Conservation (phyloP, 345 rosid species). For the Eucalyptus curtisii region DNA sequence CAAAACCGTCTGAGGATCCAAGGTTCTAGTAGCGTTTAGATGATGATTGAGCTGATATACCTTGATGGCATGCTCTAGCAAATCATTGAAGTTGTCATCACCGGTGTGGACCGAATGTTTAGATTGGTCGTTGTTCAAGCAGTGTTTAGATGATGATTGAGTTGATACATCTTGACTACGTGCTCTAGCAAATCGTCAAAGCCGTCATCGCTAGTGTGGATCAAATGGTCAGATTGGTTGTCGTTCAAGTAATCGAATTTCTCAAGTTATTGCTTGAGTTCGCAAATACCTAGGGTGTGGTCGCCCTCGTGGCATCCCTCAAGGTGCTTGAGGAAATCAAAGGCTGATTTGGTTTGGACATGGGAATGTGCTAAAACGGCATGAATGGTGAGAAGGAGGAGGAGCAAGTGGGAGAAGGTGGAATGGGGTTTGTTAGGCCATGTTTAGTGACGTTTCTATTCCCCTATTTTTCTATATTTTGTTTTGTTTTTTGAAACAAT, state of each 20-base stretch:
- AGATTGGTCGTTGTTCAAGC: too few species aligned
- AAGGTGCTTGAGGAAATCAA: constrained; percentile 9
- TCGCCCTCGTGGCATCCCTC: constrained; percentile 23
- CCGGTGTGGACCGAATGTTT: neutral
- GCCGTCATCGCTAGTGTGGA: too few species aligned
- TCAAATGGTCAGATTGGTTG: too few species aligned
- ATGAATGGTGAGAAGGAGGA: neutral
- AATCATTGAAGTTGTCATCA: constrained; percentile 11
- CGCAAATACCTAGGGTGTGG: constrained; percentile 4
- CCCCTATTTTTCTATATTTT: too few species aligned
- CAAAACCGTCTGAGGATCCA: constrained; percentile 3
- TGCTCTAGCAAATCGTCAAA: too few species aligned
- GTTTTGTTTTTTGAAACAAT: too few species aligned
- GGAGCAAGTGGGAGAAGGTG: neutral
- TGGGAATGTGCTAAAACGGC: neutral
- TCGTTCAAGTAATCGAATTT: constrained; percentile 17
- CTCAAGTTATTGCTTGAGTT: constrained; percentile 13
- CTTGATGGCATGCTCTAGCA: constrained; percentile 12
- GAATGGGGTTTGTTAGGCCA: neutral
- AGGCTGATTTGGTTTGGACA: neutral
- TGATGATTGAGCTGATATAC: constrained; percentile 13
- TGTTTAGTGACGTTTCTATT: too few species aligned
- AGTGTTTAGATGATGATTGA: too few species aligned
- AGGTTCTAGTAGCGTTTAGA: constrained; percentile 5
- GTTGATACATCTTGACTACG: too few species aligned